Evolutionary conservation across 179 eudicot species (phyloP).

Genomic region (Spinacia oleracea): DNA sequence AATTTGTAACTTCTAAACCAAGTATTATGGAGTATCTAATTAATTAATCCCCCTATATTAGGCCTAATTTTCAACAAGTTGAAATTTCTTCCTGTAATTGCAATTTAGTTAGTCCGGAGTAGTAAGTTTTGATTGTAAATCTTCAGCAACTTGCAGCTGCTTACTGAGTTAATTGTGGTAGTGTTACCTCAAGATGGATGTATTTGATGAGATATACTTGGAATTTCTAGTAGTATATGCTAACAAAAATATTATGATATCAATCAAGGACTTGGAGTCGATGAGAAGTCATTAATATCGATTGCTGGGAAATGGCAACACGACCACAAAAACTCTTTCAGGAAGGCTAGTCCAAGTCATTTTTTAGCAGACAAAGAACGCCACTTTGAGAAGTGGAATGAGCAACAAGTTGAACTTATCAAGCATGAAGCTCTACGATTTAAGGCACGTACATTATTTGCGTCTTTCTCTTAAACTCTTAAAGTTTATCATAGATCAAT

Average conservation of each 20-base stretch:
- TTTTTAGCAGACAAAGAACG: slow-evolving; percentile 56
- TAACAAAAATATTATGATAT: neutral
- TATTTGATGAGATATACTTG: neutral
- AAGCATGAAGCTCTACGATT: slow-evolving; percentile 54
- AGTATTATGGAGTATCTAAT: neutral
- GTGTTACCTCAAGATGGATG: neutral
- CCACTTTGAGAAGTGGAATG: slow-evolving; percentile 52
- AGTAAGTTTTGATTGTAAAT: neutral
- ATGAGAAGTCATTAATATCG: slow-evolving; percentile 57
- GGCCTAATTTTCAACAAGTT: neutral
- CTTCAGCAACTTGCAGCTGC: neutral
- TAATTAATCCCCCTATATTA: neutral
- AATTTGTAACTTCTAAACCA: neutral
- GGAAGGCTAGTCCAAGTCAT: slow-evolving; percentile 40
- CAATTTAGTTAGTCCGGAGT: too few relatives aligned
- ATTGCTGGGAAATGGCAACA: slow-evolving; percentile 58
- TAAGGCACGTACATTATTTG: slow-evolving; percentile 41
- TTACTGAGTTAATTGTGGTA: neutral
- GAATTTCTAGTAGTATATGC: neutral
- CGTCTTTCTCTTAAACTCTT: neutral
- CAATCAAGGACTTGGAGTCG: slow-evolving; percentile 61
- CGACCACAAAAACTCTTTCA: slow-evolving; percentile 44
- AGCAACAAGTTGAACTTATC: slow-evolving; percentile 40
- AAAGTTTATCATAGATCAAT: neutral
- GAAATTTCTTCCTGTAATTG: neutral